phyloP scores from a whole-genome alignment of 202 grass and related monocot genomes.

The Schoenoplectus triqueter region DNA sequence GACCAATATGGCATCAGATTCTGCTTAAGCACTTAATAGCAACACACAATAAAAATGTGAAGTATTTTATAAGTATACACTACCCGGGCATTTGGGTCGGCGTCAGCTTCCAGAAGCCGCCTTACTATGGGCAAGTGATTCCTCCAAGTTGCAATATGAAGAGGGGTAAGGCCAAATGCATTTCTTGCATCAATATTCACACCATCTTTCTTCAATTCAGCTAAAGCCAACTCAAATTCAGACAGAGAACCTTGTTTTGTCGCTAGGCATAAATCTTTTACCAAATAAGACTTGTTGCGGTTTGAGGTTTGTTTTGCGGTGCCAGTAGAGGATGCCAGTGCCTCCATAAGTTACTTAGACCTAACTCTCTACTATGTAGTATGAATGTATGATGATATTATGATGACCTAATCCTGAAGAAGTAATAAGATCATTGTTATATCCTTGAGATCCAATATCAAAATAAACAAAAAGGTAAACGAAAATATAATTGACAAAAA shows the following conservation, averaged over 20 bases:
- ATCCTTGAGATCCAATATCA: background rate
- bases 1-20: conserved; percentile 10
- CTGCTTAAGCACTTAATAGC: background rate
- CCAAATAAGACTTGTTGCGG: conserved; percentile 63
- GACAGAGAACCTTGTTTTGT: conserved; percentile 88
- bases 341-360: conserved; percentile 60
- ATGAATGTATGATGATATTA: background rate
- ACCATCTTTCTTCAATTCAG: conserved; percentile 79
- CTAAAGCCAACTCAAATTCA: conserved; percentile 83
- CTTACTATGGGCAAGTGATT: conserved; percentile 89
- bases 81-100: conserved; percentile 98
- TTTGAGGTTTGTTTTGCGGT: conserved; percentile 61
- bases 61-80: conserved; percentile 30
- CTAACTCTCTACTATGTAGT: conserved; percentile 23
- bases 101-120: conserved; percentile 75
- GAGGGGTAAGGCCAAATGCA: conserved; percentile 89
- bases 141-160: conserved; percentile 97
- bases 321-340: conserved; percentile 51
- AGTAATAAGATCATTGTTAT: conserved; percentile 14
- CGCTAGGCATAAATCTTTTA: conserved; percentile 77
- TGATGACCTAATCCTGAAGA: conserved; percentile 36
- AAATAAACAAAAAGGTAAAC: background rate
- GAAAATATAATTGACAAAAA: background rate
- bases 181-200: conserved; percentile 78
- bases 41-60: conserved; percentile 25